phyloP scores from a whole-genome alignment of 257 asterid species.

The Jacaranda mimosifolia region DNA sequence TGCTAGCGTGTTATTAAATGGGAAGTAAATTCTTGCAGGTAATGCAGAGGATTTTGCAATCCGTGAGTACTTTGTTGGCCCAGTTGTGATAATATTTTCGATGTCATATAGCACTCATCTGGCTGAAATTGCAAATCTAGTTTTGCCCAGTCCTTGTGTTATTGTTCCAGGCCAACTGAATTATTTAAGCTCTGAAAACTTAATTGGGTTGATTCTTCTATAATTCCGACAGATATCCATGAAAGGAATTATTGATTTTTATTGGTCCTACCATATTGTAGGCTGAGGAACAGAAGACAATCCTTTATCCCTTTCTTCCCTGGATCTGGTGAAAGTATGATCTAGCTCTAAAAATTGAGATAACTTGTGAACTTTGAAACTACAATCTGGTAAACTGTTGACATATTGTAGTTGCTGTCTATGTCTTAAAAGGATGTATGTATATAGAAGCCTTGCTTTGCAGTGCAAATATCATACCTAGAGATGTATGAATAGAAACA shows the following conservation, averaged over 20 bases:
- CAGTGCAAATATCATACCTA: neutral
- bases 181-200: neutral
- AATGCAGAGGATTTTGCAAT: too few species aligned
- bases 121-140: neutral
- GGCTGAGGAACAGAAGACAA: neutral
- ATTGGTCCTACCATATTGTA: neutral
- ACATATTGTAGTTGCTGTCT: neutral
- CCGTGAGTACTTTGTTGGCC: too few species aligned
- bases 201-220: neutral
- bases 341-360: neutral
- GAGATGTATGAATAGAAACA: too few species aligned
- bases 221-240: neutral
- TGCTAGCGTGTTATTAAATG: neutral
- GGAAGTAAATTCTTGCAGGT: too few species aligned
- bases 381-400: neutral
- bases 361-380: too few species aligned
- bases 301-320: too few species aligned
- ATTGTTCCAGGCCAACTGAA: neutral
- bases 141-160: neutral
- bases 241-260: neutral
- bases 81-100: too few species aligned
- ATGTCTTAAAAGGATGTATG: neutral
- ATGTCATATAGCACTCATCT: neutral
- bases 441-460: neutral
- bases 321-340: neutral